phyloP scores from a whole-genome alignment of 345 rosid species.

The Syzygium oleosum region DNA sequence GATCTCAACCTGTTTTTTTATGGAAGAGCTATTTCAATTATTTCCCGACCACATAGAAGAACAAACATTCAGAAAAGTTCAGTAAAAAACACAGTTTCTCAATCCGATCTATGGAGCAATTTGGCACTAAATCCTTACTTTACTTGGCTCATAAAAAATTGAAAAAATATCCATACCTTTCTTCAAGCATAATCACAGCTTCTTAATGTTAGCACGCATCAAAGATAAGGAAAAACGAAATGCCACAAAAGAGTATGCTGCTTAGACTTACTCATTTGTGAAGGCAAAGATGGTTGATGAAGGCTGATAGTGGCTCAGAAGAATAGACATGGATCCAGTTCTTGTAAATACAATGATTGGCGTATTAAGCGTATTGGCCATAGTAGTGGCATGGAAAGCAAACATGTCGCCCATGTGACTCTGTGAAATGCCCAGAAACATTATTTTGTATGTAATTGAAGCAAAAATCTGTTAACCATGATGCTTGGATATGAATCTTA shows the following conservation, averaged over 20 bases:
- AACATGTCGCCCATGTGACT: conserved; percentile 97
- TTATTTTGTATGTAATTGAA: neutral
- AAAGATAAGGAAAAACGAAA: neutral
- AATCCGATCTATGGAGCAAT: neutral
- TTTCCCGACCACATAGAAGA: neutral
- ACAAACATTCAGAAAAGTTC: neutral
- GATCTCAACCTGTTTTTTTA: neutral
- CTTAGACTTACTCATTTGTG: conserved; percentile 73
- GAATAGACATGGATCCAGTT: conserved; percentile 91
- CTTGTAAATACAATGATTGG: conserved; percentile 88
- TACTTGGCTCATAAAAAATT: neutral
- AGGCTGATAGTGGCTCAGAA: conserved; percentile 82
- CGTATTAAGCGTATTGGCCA: conserved; percentile 81
- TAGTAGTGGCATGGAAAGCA: conserved; percentile 88
- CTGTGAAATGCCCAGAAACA: conserved; percentile 33
- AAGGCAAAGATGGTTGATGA: conserved; percentile 83
- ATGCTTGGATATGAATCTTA: neutral
- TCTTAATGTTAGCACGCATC: neutral
- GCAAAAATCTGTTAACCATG: neutral
- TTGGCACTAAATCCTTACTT: neutral
- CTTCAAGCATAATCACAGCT: neutral
- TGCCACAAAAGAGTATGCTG: neutral
- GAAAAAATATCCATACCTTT: neutral
- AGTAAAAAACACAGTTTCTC: neutral
- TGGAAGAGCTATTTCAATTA: neutral